phyloP scores from a whole-genome alignment of 2,329 filamentous ascomycete species.

The Colletotrichum cuscutae region DNA sequence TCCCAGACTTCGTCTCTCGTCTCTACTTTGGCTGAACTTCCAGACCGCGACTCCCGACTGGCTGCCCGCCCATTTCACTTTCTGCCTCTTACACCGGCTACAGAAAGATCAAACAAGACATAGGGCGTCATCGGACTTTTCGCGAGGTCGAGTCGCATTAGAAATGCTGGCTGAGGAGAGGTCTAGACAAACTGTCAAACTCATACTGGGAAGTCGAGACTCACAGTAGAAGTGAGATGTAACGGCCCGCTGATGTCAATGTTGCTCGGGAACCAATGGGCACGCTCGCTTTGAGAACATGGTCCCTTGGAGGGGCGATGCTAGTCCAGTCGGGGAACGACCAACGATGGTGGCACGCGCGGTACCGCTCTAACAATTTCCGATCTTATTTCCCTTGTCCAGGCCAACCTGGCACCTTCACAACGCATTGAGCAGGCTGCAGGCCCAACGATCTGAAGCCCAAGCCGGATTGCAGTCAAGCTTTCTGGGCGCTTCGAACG shows the following conservation, averaged over 20 bases:
- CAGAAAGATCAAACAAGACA: slow-evolving; percentile 18
- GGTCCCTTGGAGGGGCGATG: slow-evolving; percentile 13
- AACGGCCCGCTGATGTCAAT: slow-evolving; percentile 25
- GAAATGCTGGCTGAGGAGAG: not conserved
- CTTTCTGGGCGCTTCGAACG: slow-evolving; percentile 5
- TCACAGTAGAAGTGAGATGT: slow-evolving; percentile 2
- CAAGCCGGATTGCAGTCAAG: slow-evolving; percentile 4
- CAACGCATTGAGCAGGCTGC: not conserved
- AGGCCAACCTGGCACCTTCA: not conserved
- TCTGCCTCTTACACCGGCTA: slow-evolving; percentile 19
- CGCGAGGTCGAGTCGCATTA: not conserved
- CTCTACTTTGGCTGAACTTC: slow-evolving; percentile 11
- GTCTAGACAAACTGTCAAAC: not conserved
- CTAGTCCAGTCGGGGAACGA: not conserved
- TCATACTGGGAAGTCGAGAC: not conserved
- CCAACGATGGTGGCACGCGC: not conserved
- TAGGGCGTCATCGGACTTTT: slow-evolving; percentile 5
- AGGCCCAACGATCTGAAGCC: not conserved
- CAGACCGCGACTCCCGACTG: slow-evolving; percentile 15
- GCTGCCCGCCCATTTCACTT: slow-evolving; percentile 23
- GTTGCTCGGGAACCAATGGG: slow-evolving; percentile 2
- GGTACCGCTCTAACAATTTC: slow-evolving; percentile 7
- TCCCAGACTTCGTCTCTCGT: slow-evolving; percentile 24
- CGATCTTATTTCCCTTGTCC: not conserved
- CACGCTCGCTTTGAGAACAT: slow-evolving; percentile 8